phyloP scores from a whole-genome alignment of 192 early-diverging fungal genomes.

The Backusella sp. region DNA sequence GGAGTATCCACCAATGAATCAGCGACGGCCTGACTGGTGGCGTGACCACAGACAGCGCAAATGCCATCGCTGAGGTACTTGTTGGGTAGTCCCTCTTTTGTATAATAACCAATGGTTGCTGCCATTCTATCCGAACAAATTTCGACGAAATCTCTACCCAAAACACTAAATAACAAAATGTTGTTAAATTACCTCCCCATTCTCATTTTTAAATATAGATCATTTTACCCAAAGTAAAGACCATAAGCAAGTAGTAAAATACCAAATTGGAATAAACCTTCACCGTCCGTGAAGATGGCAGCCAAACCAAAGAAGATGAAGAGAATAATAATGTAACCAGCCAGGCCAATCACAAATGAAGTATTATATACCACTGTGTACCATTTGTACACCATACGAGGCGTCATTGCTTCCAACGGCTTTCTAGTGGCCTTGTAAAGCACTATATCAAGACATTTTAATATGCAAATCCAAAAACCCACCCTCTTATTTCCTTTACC shows the following conservation, averaged over 20 bases:
- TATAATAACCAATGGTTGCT: conserved; percentile 59
- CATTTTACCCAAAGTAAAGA: conserved; percentile 61
- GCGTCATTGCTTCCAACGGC: conserved; percentile 58
- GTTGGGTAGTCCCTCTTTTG: conserved; percentile 57
- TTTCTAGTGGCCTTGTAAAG: conserved; percentile 55
- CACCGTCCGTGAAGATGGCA: conserved; percentile 39
- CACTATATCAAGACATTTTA: conserved; percentile 8
- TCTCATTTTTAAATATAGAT: too few species aligned
- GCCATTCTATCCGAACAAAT: conserved; percentile 65
- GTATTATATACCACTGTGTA: conserved; percentile 55
- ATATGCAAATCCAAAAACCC: too few species aligned
- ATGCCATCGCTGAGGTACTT: conserved; percentile 53
- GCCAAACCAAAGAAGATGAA: conserved; percentile 52
- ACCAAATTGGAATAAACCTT: conserved; percentile 40
- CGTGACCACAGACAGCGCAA: conserved; percentile 58
- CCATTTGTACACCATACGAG: conserved; percentile 63
- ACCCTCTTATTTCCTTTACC: conserved; percentile 16
- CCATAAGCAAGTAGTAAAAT: conserved; percentile 55
- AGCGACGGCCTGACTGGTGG: conserved; percentile 35
- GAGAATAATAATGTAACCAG: conserved; percentile 54
- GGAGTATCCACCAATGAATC: conserved; percentile 38
- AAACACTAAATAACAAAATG: conserved; percentile 35
- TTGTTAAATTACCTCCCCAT: not conserved
- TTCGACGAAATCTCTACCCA: conserved; percentile 62
- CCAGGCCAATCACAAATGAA: conserved; percentile 55